Evolutionary conservation across 2,329 filamentous ascomycete genomes (phyloP), one percentile per base, ranked within the genome.

Genomic region (Scortechinia acanthostroma): DNA sequence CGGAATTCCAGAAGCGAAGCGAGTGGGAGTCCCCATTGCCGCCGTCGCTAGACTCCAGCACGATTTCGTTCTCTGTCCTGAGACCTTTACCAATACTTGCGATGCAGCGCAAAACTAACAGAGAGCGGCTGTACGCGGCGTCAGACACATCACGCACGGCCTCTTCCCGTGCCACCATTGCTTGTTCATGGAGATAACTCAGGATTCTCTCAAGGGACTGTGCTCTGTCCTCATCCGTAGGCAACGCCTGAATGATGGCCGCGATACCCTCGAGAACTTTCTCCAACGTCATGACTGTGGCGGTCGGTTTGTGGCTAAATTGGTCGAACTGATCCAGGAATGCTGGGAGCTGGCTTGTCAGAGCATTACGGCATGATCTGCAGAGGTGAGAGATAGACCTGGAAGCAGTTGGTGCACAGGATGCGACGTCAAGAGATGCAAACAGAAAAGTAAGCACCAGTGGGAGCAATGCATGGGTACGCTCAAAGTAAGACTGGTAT

Each of bases 251-350:
- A 4, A 70, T 60, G 42, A 70, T 62, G 1, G 66, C 62, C 15
- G 66, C 62, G 43, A 70, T 68, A 1, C 64, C 67, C 48, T 67
- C 66, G 10, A 65, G 53, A 19, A 70, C 64, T 37, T 59, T 62
- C 42, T 65, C 63, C 54, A 67, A 60, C 1, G 61, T 66, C 22
- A 58, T 57, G 2, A 53, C 51, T 1, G 57, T 63, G 16, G 62
- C 60, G 2, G 61, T 61, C 25, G 58, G 51, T 22, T 62, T 65
- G 44, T 52, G 55, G 17, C 61, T 59, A 37, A 67, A 63, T 22
- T 59, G 55, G 43, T 62, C 59, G 30, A 69, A 59, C 28, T 66
- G 64, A 33, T 56, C 57, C 43, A 70, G 54, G 48, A 70, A 69
- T 3, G 61, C 60, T 4, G 65, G 63, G 20, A 70, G 57, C 47